Percentiles rank a stretch among this genome's conserved stretches.
These are phyloP conservation scores for Carallia pectinifolia DNA, from an alignment of 345 rosid species.

Conservation along the genomic window DNA sequence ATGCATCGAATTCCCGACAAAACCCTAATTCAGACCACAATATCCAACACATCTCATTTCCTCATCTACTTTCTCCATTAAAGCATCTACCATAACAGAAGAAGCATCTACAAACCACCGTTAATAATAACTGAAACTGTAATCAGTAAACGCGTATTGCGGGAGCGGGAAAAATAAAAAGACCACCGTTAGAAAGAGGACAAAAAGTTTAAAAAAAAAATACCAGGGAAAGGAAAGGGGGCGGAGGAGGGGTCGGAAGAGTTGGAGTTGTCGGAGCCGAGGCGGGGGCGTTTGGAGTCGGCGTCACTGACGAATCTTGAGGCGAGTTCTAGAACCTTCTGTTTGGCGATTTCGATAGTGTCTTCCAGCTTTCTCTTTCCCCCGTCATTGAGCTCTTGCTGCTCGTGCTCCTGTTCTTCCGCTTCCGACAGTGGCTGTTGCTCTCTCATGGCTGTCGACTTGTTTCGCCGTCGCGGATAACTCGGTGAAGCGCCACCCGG, in stretches of 20 bases:
- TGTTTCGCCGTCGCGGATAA: background rate
- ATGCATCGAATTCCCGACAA: no score
- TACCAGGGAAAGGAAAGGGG: conserved; percentile 12
- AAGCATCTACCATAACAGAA: no score
- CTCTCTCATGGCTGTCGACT: conserved; percentile 16
- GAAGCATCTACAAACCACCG: no score
- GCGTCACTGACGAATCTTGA: conserved; percentile 21
- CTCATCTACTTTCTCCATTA: no score
- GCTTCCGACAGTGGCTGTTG: background rate
- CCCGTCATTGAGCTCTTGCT: conserved; percentile 4
- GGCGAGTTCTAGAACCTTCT: conserved; percentile 28
- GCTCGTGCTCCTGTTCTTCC: conserved; percentile 5
- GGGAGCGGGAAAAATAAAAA: background rate
- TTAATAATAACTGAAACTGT: background rate
- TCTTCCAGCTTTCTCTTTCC: conserved; percentile 23
- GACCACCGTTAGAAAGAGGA: background rate
- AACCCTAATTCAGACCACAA: no score
- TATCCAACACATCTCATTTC: no score
- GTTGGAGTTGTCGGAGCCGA: conserved; percentile 3
- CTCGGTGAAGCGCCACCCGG: conserved; percentile 9
- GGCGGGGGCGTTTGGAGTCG: conserved; percentile 25
- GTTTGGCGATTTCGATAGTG: conserved; percentile 23
- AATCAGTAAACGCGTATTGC: background rate
- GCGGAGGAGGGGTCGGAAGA: conserved; percentile 6
- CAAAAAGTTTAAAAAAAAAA: background rate